phyloP scores from a whole-genome alignment of 2,329 filamentous ascomycete species.

The Leptographium wingfieldii region DNA sequence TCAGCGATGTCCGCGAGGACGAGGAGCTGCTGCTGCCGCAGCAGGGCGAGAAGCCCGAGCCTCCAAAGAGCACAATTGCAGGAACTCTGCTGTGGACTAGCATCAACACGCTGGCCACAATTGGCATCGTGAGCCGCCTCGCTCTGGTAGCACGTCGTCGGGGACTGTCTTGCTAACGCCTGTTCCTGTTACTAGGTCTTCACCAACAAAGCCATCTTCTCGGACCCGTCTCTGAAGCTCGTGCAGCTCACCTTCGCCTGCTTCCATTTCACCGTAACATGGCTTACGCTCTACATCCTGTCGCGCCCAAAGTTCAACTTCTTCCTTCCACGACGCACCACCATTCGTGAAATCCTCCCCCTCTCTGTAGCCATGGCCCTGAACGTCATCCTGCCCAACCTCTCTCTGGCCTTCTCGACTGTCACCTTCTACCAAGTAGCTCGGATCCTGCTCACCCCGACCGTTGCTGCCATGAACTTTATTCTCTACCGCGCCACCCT shows the following conservation, averaged over 20 bases:
- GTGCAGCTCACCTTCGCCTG: constrained; percentile 53
- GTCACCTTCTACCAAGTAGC: constrained; percentile 61
- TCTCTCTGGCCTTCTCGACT: constrained; percentile 53
- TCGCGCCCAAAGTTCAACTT: constrained; percentile 45
- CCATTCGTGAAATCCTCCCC: constrained; percentile 45
- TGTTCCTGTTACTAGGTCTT: constrained; percentile 37
- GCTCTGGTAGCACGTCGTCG: neutral
- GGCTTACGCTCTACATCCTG: constrained; percentile 47
- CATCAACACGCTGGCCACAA: constrained; percentile 49
- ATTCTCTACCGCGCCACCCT: constrained; percentile 45
- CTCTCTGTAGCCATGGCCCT: constrained; percentile 55
- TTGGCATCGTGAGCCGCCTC: constrained; percentile 42
- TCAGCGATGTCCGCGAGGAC: constrained; percentile 25
- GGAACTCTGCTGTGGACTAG: constrained; percentile 41
- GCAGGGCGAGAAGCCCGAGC: constrained; percentile 20
- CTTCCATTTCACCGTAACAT: constrained; percentile 58
- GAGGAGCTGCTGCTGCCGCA: constrained; percentile 28
- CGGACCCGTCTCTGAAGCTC: constrained; percentile 45
- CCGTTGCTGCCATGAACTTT: constrained; percentile 52
- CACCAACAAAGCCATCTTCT: constrained; percentile 59
- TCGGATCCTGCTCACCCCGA: constrained; percentile 53
- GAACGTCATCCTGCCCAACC: constrained; percentile 57
- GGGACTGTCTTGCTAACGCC: neutral
- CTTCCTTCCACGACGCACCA: constrained; percentile 44
- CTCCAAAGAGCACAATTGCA: constrained; percentile 21